These are phyloP conservation scores for Cryptococcus depauperatus DNA, from an alignment of 1,284 basidiomycete genomes.

Conservation along the genomic window DNA sequence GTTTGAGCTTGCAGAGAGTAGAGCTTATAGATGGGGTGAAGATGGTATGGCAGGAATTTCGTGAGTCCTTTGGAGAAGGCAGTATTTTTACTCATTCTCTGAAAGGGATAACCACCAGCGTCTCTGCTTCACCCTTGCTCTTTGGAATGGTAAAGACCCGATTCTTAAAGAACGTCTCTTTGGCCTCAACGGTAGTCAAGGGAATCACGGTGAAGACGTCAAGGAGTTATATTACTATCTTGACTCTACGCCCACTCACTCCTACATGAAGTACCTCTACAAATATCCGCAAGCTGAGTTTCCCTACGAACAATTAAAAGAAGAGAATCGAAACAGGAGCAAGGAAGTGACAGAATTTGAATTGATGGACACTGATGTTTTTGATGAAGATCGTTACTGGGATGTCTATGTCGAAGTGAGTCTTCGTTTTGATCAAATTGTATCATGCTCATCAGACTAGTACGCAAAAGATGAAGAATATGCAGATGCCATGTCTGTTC, in stretches of 20 bases:
- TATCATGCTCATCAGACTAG: constrained; percentile 45
- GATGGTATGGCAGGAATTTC: constrained; percentile 94
- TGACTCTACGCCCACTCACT: constrained; percentile 95
- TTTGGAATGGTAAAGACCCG: constrained; percentile 92
- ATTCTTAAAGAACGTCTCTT: constrained; percentile 96
- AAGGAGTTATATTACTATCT: constrained; percentile 98
- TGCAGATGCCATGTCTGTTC: constrained; percentile 78
- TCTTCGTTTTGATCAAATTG: constrained; percentile 4
- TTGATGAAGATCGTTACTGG: constrained; percentile 94
- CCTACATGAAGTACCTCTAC: constrained; percentile 99
- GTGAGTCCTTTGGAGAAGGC: constrained; percentile 20
- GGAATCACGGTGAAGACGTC: constrained; percentile 98
- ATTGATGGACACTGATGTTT: constrained; percentile 82
- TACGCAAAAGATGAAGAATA: constrained; percentile 96
- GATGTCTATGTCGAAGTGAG: constrained; percentile 89
- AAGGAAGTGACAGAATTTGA: constrained; percentile 88
- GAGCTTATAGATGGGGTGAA: constrained; percentile 97
- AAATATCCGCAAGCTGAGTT: constrained; percentile 90
- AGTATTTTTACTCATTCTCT: background rate
- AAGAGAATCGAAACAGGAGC: constrained; percentile 71
- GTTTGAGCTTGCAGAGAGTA: constrained; percentile 86
- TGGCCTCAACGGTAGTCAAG: constrained; percentile 84
- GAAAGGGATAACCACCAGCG: constrained; percentile 82
- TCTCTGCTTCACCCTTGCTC: constrained; percentile 76
- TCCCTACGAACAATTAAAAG: constrained; percentile 87